Evolutionary conservation across 805 yeast genomes (phyloP), one percentile per base, ranked within the genome.

Genomic region (Myxozyma neotropica): DNA sequence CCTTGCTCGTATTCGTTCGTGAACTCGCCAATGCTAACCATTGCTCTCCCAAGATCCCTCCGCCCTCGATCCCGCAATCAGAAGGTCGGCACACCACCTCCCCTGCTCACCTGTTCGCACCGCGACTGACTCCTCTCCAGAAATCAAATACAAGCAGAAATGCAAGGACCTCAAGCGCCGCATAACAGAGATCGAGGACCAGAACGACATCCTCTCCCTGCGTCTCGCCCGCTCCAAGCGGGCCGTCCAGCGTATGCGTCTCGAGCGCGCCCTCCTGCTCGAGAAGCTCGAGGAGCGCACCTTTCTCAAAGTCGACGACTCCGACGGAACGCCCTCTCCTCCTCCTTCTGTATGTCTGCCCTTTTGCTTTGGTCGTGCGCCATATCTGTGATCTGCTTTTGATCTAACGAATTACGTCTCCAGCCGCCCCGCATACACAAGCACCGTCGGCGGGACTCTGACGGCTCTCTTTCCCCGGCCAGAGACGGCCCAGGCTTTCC

Each of bases 221-320:
- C 88, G 94, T 1, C 83, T 94, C 35, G 81, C 86, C 15, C 82
- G 96, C 67, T 85, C 95, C 12, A 83, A 88, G 64, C 80, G 83
- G 27, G 83, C 91, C 7, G 84, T 92, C 36, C 83, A 89, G 67
- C 77, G 97, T 64, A 77, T 89, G 47, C 82, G 96, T 58, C 79
- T 91, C 46, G 98, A 94, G 70, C 87, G 94, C 69, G 82, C 92
- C 1, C 76, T 93, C 12, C 75, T 94, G 31, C 75, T 92, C 45
- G 97, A 93, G 71, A 80, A 88, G 61, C 79, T 94, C 43, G 97
- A 92, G 67, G 78, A 78, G 43, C 63, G 69, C n/a, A 59, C 67
- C 10, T 26, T 61, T n/a, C 47, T 64, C 29, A 60, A 64, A 36
- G 71, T 59, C 8, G 72, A 68, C 45, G 71, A 70, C 38, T 61